Evolutionary conservation across 148 eudicot genomes (phyloP), one percentile per base, ranked within the genome.

Genomic region (Cornus controversa): DNA sequence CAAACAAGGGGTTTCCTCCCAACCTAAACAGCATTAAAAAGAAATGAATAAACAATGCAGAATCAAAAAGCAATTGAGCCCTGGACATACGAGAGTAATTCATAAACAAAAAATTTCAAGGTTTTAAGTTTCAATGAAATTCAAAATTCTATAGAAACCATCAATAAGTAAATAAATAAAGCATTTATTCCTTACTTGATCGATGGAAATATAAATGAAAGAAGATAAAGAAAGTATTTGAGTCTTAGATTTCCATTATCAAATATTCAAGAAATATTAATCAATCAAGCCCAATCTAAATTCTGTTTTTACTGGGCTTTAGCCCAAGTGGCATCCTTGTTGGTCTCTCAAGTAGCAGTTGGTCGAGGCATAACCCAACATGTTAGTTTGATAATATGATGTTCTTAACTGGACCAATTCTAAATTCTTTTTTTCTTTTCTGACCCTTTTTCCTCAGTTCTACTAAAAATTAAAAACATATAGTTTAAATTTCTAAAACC

Each of bases 1-100:
- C 98, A 93, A 28, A 90, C 82, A 75, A 90, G 90, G 82, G 99
- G 86, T 58, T 84, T 89, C 69, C 99, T 90, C 27, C 87, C 99
- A 80, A 89, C 91, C 99, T 93, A 77, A 70, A 67, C 13, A 83
- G 62, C 62, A 71, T 36, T n/a, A 71, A 29, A 47, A 47, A 36
- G 22, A 31, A 2, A 58, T 31, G 62, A 54, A 54, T 6, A 14
- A 4, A 14, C 25, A 72, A 36, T 57, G 22, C 4, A 31, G 22
- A 31, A 57, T 22, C 34, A 14, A 37, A 73, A 58, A 58, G 28
- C 47, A 73, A 73, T 15, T n/a, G 22, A 10, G 13, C 75, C 75
- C 4, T 10, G 15, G 13, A 66, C 36, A 26, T 31, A 24, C 16
- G 10, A 27, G 11, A 13, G 6, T 10, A 18, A 60, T n/a, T 60